Percentiles rank a stretch among this genome's conserved stretches.
Conservation (phyloP, 1,284 basidiomycete species). For the Trichosporon sp. region DNA sequence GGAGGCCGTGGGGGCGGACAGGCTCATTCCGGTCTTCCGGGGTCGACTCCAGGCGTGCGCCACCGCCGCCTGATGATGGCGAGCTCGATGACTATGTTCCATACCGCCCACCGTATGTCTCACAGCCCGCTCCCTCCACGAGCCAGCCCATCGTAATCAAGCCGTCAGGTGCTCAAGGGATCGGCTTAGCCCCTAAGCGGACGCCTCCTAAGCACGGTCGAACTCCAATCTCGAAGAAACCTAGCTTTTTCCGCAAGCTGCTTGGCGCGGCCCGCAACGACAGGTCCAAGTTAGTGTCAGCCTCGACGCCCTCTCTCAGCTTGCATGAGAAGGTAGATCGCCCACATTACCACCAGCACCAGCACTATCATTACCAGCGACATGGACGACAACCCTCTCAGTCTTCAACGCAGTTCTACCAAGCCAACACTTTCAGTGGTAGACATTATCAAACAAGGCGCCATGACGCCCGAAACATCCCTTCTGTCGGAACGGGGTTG, state of each 20-base stretch:
- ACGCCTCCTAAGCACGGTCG: background rate
- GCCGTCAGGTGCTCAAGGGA: slow-evolving; percentile 31
- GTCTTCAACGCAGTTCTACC: slow-evolving; percentile 8
- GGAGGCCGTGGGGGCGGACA: slow-evolving; percentile 8
- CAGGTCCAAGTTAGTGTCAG: slow-evolving; percentile 14
- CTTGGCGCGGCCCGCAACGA: slow-evolving; percentile 17
- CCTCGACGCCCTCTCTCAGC: slow-evolving; percentile 22
- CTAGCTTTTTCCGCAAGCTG: slow-evolving; percentile 20
- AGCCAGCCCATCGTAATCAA: slow-evolving; percentile 21
- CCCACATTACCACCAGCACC: background rate
- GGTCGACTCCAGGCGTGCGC: background rate
- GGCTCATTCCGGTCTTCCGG: background rate
- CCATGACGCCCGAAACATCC: slow-evolving; percentile 13
- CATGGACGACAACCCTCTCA: slow-evolving; percentile 8
- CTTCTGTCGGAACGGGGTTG: slow-evolving; percentile 7
- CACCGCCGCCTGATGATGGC: background rate
- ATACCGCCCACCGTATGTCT: slow-evolving; percentile 30
- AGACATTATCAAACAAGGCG: background rate
- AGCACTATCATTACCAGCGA: slow-evolving; percentile 14
- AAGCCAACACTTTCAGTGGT: background rate
- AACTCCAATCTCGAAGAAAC: slow-evolving; percentile 8
- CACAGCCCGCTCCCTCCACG: slow-evolving; percentile 17
- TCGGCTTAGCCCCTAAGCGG: slow-evolving; percentile 26
- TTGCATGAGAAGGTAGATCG: background rate
- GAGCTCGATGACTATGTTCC: slow-evolving; percentile 30